These are phyloP conservation scores for Lasiodiplodia theobromae DNA, from an alignment of 2,329 filamentous ascomycete genomes.

Conservation along the genomic window DNA sequence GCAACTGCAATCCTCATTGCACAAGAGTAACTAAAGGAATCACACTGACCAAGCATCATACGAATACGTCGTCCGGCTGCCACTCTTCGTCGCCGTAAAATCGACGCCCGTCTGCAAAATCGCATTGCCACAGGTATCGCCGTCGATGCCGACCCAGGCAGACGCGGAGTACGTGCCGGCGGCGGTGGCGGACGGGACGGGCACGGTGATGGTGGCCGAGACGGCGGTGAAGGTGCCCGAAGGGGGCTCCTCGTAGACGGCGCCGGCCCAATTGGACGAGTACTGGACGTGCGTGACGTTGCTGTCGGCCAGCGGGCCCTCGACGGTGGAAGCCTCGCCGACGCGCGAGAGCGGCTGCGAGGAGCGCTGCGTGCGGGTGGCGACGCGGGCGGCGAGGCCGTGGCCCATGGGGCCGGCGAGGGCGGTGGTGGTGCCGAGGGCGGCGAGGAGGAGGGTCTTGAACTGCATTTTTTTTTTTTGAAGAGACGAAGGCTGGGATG, in stretches of 20 bases:
- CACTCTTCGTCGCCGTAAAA: slow-evolving; percentile 52
- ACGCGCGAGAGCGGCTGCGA: slow-evolving; percentile 5
- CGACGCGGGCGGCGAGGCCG: slow-evolving; percentile 45
- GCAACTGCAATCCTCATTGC: not conserved
- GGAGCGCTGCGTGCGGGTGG: slow-evolving; percentile 36
- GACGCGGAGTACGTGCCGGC: slow-evolving; percentile 56
- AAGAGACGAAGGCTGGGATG: not conserved
- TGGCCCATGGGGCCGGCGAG: slow-evolving; percentile 45
- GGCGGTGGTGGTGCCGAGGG: slow-evolving; percentile 52
- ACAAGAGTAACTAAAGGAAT: too few relatives aligned
- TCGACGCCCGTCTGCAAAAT: slow-evolving; percentile 67
- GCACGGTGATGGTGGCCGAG: slow-evolving; percentile 62
- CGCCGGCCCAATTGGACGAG: slow-evolving; percentile 64
- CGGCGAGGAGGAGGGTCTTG: slow-evolving; percentile 46
- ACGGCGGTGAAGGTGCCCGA: slow-evolving; percentile 60
- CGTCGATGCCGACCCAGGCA: slow-evolving; percentile 69
- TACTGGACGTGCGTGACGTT: slow-evolving; percentile 58
- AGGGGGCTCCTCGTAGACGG: slow-evolving; percentile 54
- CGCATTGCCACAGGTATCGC: slow-evolving; percentile 61
- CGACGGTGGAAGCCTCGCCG: slow-evolving; percentile 64
- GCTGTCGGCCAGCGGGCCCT: slow-evolving; percentile 47
- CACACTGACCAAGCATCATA: slow-evolving; percentile 62
- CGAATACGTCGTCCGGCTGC: slow-evolving; percentile 39
- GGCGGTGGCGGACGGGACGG: slow-evolving; percentile 54
- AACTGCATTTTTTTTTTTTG: slow-evolving; percentile 35